phyloP scores from a whole-genome alignment of 202 grass and related monocot genomes.

The Bolboschoenoplectus hybrid region DNA sequence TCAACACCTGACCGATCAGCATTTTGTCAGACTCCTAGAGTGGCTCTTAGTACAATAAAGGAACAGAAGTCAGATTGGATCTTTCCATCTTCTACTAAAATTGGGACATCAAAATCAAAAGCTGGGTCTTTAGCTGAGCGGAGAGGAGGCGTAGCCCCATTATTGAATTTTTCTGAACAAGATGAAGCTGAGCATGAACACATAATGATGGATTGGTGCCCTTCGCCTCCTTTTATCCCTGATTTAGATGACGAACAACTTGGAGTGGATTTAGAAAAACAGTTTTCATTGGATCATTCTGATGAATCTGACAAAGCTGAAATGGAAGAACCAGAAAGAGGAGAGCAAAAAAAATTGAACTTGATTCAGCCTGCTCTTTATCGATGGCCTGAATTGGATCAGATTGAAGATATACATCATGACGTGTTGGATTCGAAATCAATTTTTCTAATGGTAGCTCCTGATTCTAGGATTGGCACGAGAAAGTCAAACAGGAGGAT shows the following conservation, averaged over 20 bases:
- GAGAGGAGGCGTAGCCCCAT: constrained; percentile 43
- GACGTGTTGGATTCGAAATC: constrained; percentile 50
- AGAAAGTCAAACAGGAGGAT: constrained; percentile 33
- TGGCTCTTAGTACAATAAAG: constrained; percentile 34
- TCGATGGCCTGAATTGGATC: constrained; percentile 51
- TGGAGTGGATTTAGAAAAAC: constrained; percentile 38
- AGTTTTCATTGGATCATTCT: constrained; percentile 42
- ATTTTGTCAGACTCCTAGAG: constrained; percentile 36
- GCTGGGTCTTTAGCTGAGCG: constrained; percentile 47
- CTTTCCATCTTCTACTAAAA: constrained; percentile 32
- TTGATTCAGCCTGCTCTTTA: constrained; percentile 48
- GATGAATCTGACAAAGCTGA: constrained; percentile 33
- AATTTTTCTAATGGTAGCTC: constrained; percentile 49
- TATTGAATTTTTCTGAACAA: constrained; percentile 36
- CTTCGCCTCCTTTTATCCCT: constrained; percentile 52
- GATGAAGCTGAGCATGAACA: constrained; percentile 20
- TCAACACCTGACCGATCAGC: constrained; percentile 42
- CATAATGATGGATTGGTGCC: constrained; percentile 49
- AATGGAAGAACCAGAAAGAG: constrained; percentile 5
- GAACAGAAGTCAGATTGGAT: constrained; percentile 21
- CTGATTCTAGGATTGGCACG: constrained; percentile 35
- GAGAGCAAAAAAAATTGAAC: constrained; percentile 32
- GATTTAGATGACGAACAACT: constrained; percentile 49
- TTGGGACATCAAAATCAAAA: constrained; percentile 20
- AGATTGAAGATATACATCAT: constrained; percentile 42